Evolutionary conservation across 768 basidiomycete species (phyloP), one percentile per base, ranked within the genome.

Genomic region (Candolleomyces eurysporus): DNA sequence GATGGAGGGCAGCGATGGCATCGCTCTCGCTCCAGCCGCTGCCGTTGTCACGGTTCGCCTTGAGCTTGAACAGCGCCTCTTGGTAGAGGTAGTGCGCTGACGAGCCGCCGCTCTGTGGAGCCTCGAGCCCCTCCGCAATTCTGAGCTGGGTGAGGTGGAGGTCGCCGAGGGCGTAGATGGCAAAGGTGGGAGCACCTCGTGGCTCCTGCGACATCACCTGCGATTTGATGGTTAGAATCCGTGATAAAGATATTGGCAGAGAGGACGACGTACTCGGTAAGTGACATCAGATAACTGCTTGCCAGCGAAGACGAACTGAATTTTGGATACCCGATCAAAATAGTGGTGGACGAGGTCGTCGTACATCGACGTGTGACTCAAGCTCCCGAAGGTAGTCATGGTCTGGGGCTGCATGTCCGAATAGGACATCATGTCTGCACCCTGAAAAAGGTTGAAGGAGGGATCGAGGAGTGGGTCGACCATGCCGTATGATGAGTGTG

Each of bases 1-100:
- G 82, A 71, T 91, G 90, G 48, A 92, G 69, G 5, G 92, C 90
- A 4, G 92, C 91, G 64, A 89, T 80, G 10, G 90, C 92, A 66
- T 93, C 90, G 52, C 78, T 78, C 61, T 90, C 90, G 46, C 77
- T 78, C 75, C 88, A 84, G 30, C 76, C 70, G 11, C 83, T 84
- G 40, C 79, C 79, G 61, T 81, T 73, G 58, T 82, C 80, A 68
- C 83, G 86, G 59, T 83, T 80, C 55, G 75, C 79, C 61, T 78
- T 77, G 51, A 92, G 76, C 68, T 87, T 85, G 64, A 82, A 83
- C 48, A 79, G 78, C n/a, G 90, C 88, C 67, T 86, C 86, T 62
- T 89, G 81, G 71, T 86, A 84, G 71, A 88, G 87, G 67, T 86
- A 84, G 59, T 80, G 81, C 5, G 87, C 82, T n/a, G 79, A 74